Evolutionary conservation across 192 early-diverging fungal species (phyloP).

Genomic region (Backusella luteola): DNA sequence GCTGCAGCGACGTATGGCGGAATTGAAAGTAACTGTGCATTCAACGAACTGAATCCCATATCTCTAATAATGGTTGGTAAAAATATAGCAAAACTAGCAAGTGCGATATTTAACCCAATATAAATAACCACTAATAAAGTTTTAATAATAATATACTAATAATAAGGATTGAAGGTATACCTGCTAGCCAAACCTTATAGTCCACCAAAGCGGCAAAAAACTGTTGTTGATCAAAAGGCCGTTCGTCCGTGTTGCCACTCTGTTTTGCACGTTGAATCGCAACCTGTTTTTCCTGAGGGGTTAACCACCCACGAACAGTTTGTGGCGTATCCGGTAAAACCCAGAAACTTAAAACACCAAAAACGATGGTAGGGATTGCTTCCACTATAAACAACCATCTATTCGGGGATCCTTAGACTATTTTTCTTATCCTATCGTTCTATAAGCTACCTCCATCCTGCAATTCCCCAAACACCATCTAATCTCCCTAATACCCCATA

Average conservation of each 20-base stretch:
- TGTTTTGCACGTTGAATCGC: slow-evolving; percentile 34
- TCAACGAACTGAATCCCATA: slow-evolving; percentile 31
- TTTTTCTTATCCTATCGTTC: not conserved
- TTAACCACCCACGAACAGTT: slow-evolving; percentile 26
- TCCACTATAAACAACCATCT: slow-evolving; percentile 73
- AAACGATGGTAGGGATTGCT: slow-evolving; percentile 56
- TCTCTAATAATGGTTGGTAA: slow-evolving; percentile 46
- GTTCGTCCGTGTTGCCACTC: slow-evolving; percentile 26
- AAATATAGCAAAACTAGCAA: slow-evolving; percentile 52
- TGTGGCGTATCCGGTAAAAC: slow-evolving; percentile 56
- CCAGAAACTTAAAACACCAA: slow-evolving; percentile 54
- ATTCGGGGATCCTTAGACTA: too few relatives aligned
- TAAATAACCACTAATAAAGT: slow-evolving; percentile 22
- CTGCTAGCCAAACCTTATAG: slow-evolving; percentile 28
- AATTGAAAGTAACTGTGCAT: slow-evolving; percentile 20
- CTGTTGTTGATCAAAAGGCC: slow-evolving; percentile 26
- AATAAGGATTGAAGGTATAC: not conserved
- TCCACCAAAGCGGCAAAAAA: slow-evolving; percentile 38
- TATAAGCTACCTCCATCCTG: slow-evolving; percentile 51
- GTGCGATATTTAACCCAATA: slow-evolving; percentile 46
- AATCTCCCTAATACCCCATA: slow-evolving; percentile 56
- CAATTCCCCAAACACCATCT: slow-evolving; percentile 46
- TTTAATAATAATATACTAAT: not conserved
- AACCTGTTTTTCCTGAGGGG: slow-evolving; percentile 34
- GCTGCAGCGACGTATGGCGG: slow-evolving; percentile 17